Evolutionary conservation across 805 yeast genomes (phyloP), one percentile per base, ranked within the genome.

Genomic region (Starmerella apicola): DNA sequence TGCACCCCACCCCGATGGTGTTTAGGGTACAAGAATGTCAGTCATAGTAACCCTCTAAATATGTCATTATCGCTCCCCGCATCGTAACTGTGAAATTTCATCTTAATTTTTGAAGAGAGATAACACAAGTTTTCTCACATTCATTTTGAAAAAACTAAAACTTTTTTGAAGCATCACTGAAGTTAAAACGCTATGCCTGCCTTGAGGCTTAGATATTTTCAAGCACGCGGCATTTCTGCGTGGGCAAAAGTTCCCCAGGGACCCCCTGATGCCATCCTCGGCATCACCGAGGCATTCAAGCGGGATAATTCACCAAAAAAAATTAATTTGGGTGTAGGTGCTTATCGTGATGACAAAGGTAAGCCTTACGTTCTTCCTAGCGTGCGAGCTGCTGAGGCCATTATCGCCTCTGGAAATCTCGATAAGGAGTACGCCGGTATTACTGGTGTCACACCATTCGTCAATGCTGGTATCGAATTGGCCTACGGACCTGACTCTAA

Each of bases 401-500:
- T 64, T 17, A 60, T 78, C 41, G 59, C 65, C 42, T 68, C 61
- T 48, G 53, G 65, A 46, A 70, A 67, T 52, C 67, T 67, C 43
- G 78, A 82, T 65, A 81, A 83, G 65, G 95, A 83, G 63, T 83
- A 83, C 61, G 78, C 85, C 27, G 85, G 85, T 9, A 91, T 91
- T 56, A 72, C 72, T 38, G 98, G 98, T 17, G 69, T 80, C 35
- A 71, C 76, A 45, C 65, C 63, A 29, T 88, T 72, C 67, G 78
- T 78, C 54, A 60, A 63, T 32, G 68, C 72, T 27, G 91, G 91
- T 32, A 71, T 76, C 53, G 63, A 71, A 53, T 76, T 84, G 54
- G 68, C 88, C 34, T 74, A 86, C 64, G 76, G 80, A 48, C 75
- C 68, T 45, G 81, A 81, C 29, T 64, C 69, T 28, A 57, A 69